These are phyloP conservation scores for Fusarium sp. DNA, from an alignment of 2,329 filamentous ascomycete species.

Conservation along the genomic window DNA sequence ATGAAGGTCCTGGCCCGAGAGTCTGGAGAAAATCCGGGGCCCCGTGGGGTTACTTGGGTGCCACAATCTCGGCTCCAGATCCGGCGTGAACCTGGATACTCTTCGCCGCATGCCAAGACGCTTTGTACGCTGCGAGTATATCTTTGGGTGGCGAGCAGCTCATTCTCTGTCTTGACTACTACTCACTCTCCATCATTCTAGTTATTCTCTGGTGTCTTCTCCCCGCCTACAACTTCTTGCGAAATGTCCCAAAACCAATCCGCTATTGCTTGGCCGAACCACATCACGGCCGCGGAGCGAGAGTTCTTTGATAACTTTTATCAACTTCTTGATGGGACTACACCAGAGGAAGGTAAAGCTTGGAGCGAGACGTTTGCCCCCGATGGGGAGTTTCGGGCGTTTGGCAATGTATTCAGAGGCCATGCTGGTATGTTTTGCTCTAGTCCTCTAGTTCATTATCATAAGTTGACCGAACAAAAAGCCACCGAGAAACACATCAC, in stretches of 20 bases:
- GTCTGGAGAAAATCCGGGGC: background rate
- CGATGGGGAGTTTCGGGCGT: background rate
- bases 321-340: background rate
- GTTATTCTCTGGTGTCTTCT: too few relatives aligned
- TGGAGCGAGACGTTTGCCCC: background rate
- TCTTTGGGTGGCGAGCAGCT: background rate
- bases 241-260: background rate
- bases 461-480: background rate
- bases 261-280: background rate
- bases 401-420: background rate
- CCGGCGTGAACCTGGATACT: background rate
- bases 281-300: background rate
- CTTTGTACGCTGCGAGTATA: background rate
- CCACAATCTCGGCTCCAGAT: background rate
- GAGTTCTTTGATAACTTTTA: background rate
- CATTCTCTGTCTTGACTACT: background rate
- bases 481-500: background rate
- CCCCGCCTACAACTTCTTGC: too few relatives aligned
- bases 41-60: background rate
- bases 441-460: too few relatives aligned
- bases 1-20: background rate
- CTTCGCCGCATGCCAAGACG: background rate
- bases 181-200: too few relatives aligned
- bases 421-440: background rate
- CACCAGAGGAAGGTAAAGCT: background rate